Evolutionary conservation across 164 flowering plant genomes (phyloP).

Genomic region (Aristolochia contorta): DNA sequence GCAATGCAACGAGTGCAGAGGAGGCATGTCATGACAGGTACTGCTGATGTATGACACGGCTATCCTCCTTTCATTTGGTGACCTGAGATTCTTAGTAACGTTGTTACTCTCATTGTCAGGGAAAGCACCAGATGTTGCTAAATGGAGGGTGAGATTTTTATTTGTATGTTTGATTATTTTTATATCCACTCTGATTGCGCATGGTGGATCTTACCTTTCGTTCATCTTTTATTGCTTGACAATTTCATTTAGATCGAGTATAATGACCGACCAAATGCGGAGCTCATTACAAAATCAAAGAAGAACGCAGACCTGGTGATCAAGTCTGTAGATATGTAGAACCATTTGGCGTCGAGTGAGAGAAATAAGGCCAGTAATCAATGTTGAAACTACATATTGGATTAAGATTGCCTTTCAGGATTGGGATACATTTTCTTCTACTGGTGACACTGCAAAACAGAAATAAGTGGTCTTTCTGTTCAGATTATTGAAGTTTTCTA

Average conservation of each 20-base stretch:
- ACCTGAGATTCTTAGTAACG: background rate
- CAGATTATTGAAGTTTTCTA: no score
- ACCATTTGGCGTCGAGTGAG: background rate
- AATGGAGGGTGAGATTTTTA: conserved; percentile 61
- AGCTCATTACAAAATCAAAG: conserved; percentile 67
- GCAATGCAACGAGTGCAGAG: conserved; percentile 70
- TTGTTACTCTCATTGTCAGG: conserved; percentile 24
- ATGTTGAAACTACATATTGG: no score
- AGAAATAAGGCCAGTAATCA: no score
- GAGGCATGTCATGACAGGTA: conserved; percentile 73
- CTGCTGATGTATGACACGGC: no score
- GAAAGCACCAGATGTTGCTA: conserved; percentile 68
- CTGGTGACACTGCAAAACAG: no score
- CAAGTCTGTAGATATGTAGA: conserved; percentile 39
- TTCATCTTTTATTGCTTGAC: background rate
- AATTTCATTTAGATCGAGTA: conserved; percentile 51
- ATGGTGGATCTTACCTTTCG: background rate
- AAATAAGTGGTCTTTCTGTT: no score
- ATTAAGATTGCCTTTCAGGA: no score
- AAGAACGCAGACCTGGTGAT: conserved; percentile 71
- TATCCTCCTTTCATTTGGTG: background rate
- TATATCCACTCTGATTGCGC: background rate
- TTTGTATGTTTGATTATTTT: background rate
- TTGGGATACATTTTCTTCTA: no score
- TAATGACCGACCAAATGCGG: conserved; percentile 89